A percentile compares a stretch with the other conserved stretches of the same genome.
phyloP scores from a whole-genome alignment of 768 basidiomycete genomes.

The Leccinum subgranulosum region DNA sequence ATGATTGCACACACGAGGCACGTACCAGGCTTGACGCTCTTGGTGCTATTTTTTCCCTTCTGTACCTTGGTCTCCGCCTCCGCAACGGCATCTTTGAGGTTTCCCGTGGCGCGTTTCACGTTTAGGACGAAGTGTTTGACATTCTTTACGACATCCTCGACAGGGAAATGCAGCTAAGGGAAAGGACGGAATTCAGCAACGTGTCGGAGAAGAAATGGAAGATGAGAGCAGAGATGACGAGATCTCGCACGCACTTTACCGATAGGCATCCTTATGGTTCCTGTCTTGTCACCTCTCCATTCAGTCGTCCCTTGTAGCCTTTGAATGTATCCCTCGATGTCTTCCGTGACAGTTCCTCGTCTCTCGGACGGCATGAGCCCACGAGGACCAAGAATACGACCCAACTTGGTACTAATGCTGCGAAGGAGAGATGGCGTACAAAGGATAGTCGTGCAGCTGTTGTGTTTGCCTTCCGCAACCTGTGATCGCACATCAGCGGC shows the following conservation, averaged over 20 bases:
- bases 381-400: slow-evolving; percentile 77
- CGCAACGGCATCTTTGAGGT: slow-evolving; percentile 48
- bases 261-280: slow-evolving; percentile 80
- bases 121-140: slow-evolving; percentile 70
- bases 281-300: slow-evolving; percentile 89
- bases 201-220: not conserved
- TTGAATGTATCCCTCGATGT: slow-evolving; percentile 77
- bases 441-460: slow-evolving; percentile 75
- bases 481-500: slow-evolving; percentile 25
- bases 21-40: slow-evolving; percentile 46
- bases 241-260: slow-evolving; percentile 51
- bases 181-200: slow-evolving; percentile 3
- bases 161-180: slow-evolving; percentile 66
- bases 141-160: slow-evolving; percentile 76
- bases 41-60: slow-evolving; percentile 33
- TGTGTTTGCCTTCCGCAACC: slow-evolving; percentile 71
- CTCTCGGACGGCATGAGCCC: slow-evolving; percentile 96
- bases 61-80: slow-evolving; percentile 40
- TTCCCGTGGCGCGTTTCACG: slow-evolving; percentile 74
- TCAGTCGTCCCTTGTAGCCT: slow-evolving; percentile 80
- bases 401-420: slow-evolving; percentile 76
- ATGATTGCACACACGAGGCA: slow-evolving; percentile 1
- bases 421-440: slow-evolving; percentile 78
- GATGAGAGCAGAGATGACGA: not conserved
- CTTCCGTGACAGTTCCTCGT: slow-evolving; percentile 91